A percentile compares a stretch with the other conserved stretches of the same genome.
phyloP scores from a whole-genome alignment of 208 protist genomes.

The Leishmania martiniquensis region DNA sequence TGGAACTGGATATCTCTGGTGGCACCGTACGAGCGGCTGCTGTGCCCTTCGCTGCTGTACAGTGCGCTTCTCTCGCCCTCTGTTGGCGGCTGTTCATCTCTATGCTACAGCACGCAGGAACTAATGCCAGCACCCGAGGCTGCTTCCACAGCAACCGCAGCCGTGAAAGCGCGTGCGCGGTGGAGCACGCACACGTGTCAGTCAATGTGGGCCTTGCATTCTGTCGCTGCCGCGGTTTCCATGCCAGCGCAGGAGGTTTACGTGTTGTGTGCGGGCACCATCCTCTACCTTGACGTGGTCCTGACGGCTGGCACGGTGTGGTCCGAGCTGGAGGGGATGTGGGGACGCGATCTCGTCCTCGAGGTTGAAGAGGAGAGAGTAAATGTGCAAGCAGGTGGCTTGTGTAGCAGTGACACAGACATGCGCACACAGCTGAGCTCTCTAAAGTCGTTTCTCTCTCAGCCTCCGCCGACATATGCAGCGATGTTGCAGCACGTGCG shows the following conservation, averaged over 20 bases:
- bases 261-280: slow-evolving; percentile 46
- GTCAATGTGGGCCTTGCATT: slow-evolving; percentile 31
- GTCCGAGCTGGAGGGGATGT: slow-evolving; percentile 30
- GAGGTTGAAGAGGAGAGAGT: background rate
- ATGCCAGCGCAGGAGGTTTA: slow-evolving; percentile 54
- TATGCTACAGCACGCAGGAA: slow-evolving; percentile 21
- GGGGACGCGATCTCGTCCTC: slow-evolving; percentile 6
- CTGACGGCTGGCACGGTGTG: slow-evolving; percentile 25
- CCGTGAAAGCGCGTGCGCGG: slow-evolving; percentile 1
- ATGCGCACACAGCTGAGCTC: background rate
- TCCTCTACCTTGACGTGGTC: slow-evolving; percentile 58
- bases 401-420: background rate
- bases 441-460: slow-evolving; percentile 20
- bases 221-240: slow-evolving; percentile 38
- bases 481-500: slow-evolving; percentile 26
- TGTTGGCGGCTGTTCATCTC: slow-evolving; percentile 10
- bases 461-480: slow-evolving; percentile 26
- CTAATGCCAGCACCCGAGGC: background rate
- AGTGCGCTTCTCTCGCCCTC: slow-evolving; percentile 52
- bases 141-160: background rate
- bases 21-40: slow-evolving; percentile 54
- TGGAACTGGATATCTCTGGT: slow-evolving; percentile 39
- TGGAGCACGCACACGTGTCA: slow-evolving; percentile 31
- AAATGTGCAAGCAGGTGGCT: background rate
- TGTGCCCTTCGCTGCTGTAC: slow-evolving; percentile 65